Conservation (phyloP, 148 eudicot species). For the Rhododendron vialii region DNA sequence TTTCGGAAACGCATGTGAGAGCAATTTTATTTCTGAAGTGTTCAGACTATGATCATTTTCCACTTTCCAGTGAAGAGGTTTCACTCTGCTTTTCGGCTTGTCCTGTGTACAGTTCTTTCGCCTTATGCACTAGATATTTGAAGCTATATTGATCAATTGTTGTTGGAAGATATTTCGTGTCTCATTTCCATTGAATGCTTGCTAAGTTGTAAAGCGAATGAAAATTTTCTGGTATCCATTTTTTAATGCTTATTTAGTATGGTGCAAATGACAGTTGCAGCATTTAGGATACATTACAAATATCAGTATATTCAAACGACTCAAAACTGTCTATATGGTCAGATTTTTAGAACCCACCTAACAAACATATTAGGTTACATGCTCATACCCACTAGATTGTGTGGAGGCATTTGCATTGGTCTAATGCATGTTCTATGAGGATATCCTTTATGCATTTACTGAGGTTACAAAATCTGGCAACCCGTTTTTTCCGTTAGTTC, state of each 20-base stretch:
- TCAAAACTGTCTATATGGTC: not conserved
- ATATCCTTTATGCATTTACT: not conserved
- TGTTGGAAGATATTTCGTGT: not conserved
- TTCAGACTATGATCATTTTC: not conserved
- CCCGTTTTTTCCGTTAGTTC: not conserved
- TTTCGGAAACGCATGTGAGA: not conserved
- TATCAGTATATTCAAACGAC: not conserved
- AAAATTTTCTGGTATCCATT: not conserved
- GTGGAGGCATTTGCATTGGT: not conserved
- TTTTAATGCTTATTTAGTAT: not conserved
- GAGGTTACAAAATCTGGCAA: not conserved
- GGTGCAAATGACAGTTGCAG: not conserved
- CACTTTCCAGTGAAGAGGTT: not conserved
- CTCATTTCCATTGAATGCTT: not conserved
- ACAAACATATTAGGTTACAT: not conserved
- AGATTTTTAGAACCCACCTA: not conserved
- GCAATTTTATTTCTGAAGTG: not conserved
- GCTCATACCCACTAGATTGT: not conserved
- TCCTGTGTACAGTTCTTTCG: not conserved
- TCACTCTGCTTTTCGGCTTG: not conserved
- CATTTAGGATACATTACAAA: not conserved
- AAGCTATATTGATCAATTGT: not conserved
- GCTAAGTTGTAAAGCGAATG: not conserved
- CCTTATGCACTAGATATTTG: not conserved
- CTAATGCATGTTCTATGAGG: not conserved